Percentiles rank a stretch among this genome's conserved stretches.
These are phyloP conservation scores for Corrigiola litoralis DNA, from an alignment of 179 eudicot species.

Conservation along the genomic window DNA sequence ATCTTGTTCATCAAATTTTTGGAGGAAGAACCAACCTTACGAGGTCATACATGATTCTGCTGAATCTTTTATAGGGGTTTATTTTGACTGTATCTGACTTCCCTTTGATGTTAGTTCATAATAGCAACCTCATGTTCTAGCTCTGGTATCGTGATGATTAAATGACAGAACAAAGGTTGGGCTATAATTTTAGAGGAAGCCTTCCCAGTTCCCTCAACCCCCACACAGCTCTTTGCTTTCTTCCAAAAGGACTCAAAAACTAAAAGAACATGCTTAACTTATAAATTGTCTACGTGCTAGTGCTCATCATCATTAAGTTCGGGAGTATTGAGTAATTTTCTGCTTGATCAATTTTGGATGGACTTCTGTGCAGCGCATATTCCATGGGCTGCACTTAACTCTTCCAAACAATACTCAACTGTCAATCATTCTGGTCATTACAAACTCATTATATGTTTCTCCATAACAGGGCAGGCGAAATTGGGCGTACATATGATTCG, in stretches of 20 bases:
- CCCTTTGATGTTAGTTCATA: not conserved
- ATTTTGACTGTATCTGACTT: not conserved
- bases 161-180: too few relatives aligned
- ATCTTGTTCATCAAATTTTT: conserved; percentile 59
- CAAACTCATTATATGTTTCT: not conserved
- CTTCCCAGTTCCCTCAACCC: too few relatives aligned
- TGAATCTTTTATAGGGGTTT: not conserved
- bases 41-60: conserved; percentile 47
- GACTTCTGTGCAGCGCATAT: not conserved
- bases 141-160: too few relatives aligned
- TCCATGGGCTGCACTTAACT: not conserved
- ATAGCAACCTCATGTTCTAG: not conserved
- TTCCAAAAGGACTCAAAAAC: too few relatives aligned
- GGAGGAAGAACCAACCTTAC: conserved; percentile 72
- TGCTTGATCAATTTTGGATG: not conserved
- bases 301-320: not conserved
- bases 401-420: too few relatives aligned
- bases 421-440: too few relatives aligned
- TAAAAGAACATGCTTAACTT: not conserved
- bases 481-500: conserved; percentile 76
- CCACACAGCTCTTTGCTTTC: too few relatives aligned
- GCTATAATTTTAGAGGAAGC: too few relatives aligned
- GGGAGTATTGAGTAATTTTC: not conserved
- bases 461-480: conserved; percentile 74
- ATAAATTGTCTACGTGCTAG: not conserved